Conservation (phyloP, 2,329 filamentous ascomycete species). For the Corinectria fuckeliana region DNA sequence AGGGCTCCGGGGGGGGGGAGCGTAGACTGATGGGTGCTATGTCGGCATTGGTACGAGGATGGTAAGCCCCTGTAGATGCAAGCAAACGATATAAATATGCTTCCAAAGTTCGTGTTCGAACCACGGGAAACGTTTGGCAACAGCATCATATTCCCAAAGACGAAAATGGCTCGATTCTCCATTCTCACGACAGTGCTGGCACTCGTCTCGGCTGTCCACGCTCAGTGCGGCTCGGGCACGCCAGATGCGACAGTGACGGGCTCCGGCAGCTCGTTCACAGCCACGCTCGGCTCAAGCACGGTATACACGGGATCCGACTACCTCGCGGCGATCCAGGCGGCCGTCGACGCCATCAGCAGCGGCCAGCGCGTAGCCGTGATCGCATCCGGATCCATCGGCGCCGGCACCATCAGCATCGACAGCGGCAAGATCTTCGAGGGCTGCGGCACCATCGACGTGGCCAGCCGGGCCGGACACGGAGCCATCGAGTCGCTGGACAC, state of each 20-base stretch:
- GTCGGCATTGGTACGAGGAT: too few species aligned
- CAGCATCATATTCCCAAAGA: too few species aligned
- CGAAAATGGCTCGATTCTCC: conserved; percentile 44
- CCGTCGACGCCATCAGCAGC: conserved; percentile 56
- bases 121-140: too few species aligned
- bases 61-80: too few species aligned
- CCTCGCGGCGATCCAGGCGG: conserved; percentile 59
- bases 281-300: conserved; percentile 49
- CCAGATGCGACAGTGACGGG: conserved; percentile 56
- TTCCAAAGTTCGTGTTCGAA: too few species aligned
- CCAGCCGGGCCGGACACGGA: conserved; percentile 51
- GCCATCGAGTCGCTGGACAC: conserved; percentile 61
- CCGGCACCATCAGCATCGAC: conserved; percentile 56
- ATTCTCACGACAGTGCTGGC: conserved; percentile 50
- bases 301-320: conserved; percentile 63
- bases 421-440: conserved; percentile 65
- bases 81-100: neutral
- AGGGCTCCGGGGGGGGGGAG: neutral
- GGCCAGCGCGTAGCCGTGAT: conserved; percentile 62
- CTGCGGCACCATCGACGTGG: conserved; percentile 61
- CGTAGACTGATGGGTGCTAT: too few species aligned
- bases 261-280: conserved; percentile 52
- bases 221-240: conserved; percentile 56
- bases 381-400: conserved; percentile 61
- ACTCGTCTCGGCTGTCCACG: conserved; percentile 46